Conservation (phyloP, 2,329 filamentous ascomycete species). For the Thielaviopsis punctulata region DNA sequence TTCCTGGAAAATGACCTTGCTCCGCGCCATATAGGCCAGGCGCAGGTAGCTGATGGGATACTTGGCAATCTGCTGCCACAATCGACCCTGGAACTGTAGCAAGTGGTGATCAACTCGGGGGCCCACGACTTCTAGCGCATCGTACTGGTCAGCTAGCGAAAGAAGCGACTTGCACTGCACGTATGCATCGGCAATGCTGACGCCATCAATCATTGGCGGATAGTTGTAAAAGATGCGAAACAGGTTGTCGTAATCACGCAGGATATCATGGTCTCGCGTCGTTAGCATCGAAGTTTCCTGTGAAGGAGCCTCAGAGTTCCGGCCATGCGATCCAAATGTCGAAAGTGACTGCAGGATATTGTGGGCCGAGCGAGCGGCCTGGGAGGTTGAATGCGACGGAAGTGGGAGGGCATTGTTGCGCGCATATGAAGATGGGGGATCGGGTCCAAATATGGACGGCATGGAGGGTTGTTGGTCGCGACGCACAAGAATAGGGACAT, state of each 20-base stretch:
- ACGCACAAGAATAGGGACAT: slow-evolving; percentile 76
- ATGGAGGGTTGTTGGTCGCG: slow-evolving; percentile 14
- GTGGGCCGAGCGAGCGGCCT: not conserved
- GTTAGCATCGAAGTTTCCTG: slow-evolving; percentile 25
- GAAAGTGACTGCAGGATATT: not conserved
- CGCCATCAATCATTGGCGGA: slow-evolving; percentile 58
- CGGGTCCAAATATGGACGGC: slow-evolving; percentile 26
- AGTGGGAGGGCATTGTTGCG: not conserved
- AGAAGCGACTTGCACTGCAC: slow-evolving; percentile 86
- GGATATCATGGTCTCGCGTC: slow-evolving; percentile 52
- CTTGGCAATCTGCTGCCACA: slow-evolving; percentile 95
- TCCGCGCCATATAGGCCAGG: slow-evolving; percentile 70
- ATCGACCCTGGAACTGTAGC: slow-evolving; percentile 71
- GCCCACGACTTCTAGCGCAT: slow-evolving; percentile 73
- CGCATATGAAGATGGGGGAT: not conserved
- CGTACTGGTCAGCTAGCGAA: slow-evolving; percentile 83
- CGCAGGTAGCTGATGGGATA: slow-evolving; percentile 87
- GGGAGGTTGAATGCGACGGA: not conserved
- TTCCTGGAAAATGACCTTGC: slow-evolving; percentile 69
- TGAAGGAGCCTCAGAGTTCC: slow-evolving; percentile 26
- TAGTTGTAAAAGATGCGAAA: slow-evolving; percentile 96
- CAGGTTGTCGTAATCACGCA: slow-evolving; percentile 88
- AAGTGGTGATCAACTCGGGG: slow-evolving; percentile 87
- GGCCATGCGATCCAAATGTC: slow-evolving; percentile 38
- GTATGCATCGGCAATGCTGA: slow-evolving; percentile 86